These are phyloP conservation scores for Penicillium sp. DNA, from an alignment of 2,329 filamentous ascomycete genomes.

Conservation along the genomic window DNA sequence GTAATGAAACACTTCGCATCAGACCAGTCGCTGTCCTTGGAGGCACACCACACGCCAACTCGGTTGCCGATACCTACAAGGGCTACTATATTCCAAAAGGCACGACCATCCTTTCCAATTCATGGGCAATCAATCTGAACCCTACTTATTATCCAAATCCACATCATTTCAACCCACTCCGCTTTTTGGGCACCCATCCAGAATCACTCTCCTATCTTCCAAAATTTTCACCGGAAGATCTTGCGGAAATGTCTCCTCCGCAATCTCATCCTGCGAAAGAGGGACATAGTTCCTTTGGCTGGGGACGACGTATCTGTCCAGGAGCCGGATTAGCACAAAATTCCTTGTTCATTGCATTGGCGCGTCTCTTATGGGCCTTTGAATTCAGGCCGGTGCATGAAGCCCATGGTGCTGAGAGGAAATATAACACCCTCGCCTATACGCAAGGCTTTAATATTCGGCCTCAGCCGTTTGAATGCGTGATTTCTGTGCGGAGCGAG, in stretches of 20 bases:
- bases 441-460: conserved; percentile 28
- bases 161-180: conserved; percentile 26
- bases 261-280: conserved; percentile 29
- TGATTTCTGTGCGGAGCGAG: conserved; percentile 18
- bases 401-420: conserved; percentile 21
- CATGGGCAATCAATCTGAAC: conserved; percentile 31
- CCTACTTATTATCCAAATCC: conserved; percentile 24
- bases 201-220: conserved; percentile 13
- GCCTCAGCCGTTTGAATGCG: conserved; percentile 22
- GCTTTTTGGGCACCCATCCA: conserved; percentile 17
- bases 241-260: conserved; percentile 7
- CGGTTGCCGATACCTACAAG: conserved; percentile 50
- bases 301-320: conserved; percentile 54
- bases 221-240: conserved; percentile 9
- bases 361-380: conserved; percentile 25
- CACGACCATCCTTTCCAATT: conserved; percentile 44
- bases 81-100: conserved; percentile 52
- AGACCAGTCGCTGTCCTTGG: conserved; percentile 49
- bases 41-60: conserved; percentile 50
- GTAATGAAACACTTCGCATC: conserved; percentile 34
- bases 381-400: conserved; percentile 18
- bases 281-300: conserved; percentile 54
- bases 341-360: conserved; percentile 47
- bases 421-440: conserved; percentile 27
- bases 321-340: conserved; percentile 58